Evolutionary conservation across 208 protist genomes (phyloP), one percentile per base, ranked within the genome.

Genomic region (Angomonas ambiguus): DNA sequence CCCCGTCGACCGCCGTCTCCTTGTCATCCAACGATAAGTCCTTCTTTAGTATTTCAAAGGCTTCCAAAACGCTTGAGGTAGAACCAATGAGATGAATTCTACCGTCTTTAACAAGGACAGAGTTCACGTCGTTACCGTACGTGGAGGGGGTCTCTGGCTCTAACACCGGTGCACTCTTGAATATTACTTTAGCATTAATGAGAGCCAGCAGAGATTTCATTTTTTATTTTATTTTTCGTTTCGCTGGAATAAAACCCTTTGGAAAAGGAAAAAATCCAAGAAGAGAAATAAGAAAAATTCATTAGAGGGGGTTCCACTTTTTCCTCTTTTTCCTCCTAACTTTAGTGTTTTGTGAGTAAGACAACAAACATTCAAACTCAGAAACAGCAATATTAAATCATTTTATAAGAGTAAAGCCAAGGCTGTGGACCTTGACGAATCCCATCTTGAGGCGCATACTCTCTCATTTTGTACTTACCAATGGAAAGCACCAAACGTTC

Each of bases 401-500:
- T 88, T 41, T 48, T n/a, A 38, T 82, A 81, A 3, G 63, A 64
- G 68, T 93, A 88, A 5, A 83, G 63, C 84, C 86, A 92, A 5
- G 83, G 84, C 65, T 92, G 85, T n/a, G 89, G 89, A 0, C 89
- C 89, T 51, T 87, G 76, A 4, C 89, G 85, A 25, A 95, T 32
- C 2, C 86, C 86, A 67, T 95, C 89, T 51, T 85, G 80, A 35
- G 89, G 80, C 18, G 85, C 67, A 25, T 68, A 28, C 68, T 95
- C 89, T 6, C 86, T 74, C 85, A 95, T 92, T 65, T 92, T 95
- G 69, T 95, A 95, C 74, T 79, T 89, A 24, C 70, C 72, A 0
- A 95, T 58, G 11, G 76, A 82, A 0, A 89, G 61, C 1, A 78
- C 51, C 10, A 87, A 10, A 18, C 27, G 56, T 42, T 41, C 35